phyloP scores from a whole-genome alignment of 2,329 filamentous ascomycete species.

The Neopestalotiopsis sp. region DNA sequence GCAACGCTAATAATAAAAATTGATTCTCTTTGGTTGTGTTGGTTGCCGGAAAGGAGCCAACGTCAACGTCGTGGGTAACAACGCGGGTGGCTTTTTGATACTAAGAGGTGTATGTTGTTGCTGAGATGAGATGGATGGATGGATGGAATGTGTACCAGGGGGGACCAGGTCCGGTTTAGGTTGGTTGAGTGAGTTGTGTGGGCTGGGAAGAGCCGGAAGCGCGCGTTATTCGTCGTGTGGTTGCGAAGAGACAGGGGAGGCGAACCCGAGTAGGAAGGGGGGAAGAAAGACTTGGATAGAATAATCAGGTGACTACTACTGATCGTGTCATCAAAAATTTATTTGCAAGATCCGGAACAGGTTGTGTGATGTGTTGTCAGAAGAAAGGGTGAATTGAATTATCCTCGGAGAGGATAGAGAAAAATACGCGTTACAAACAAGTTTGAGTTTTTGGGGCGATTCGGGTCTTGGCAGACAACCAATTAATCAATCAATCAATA shows the following conservation, averaged over 20 bases:
- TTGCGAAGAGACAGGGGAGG: not conserved
- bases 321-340: conserved; percentile 8
- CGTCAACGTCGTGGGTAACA: too few relatives aligned
- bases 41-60: too few relatives aligned
- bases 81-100: too few relatives aligned
- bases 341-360: not conserved
- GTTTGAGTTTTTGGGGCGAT: not conserved
- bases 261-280: not conserved
- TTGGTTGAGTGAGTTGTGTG: not conserved
- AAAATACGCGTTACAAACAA: not conserved
- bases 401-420: too few relatives aligned
- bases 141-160: too few relatives aligned
- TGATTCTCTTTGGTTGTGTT: too few relatives aligned
- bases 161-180: too few relatives aligned
- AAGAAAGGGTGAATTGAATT: not conserved
- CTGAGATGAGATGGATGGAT: too few relatives aligned
- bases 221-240: not conserved
- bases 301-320: conserved; percentile 9
- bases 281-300: not conserved
- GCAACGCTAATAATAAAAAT: too few relatives aligned
- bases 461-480: not conserved
- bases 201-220: not conserved
- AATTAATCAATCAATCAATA: too few relatives aligned
- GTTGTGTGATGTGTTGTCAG: not conserved
- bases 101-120: too few relatives aligned